phyloP scores from a whole-genome alignment of 1,284 basidiomycete genomes.

The Ganoderma meredithae region DNA sequence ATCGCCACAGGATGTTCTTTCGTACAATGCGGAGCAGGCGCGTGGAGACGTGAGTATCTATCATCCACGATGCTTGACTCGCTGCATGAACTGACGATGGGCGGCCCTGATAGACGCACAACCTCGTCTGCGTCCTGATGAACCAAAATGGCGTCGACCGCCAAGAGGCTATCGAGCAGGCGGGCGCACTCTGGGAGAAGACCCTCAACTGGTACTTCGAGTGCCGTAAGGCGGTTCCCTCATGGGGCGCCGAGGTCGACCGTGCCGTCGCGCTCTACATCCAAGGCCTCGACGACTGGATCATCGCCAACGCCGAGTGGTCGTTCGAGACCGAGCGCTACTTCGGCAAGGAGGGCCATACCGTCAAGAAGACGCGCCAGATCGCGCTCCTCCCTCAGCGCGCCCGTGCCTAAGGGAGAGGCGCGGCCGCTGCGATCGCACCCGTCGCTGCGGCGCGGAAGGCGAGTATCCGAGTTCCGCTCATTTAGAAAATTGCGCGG shows the following conservation, averaged over 20 bases:
- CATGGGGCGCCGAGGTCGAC: constrained; percentile 44
- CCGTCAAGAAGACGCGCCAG: constrained; percentile 41
- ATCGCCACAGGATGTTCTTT: constrained; percentile 47
- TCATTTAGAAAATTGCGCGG: constrained; percentile 3
- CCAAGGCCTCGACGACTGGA: constrained; percentile 53
- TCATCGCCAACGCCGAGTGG: constrained; percentile 50
- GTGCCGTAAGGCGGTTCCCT: constrained; percentile 40
- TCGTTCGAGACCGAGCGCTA: constrained; percentile 52
- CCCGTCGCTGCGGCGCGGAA: constrained; percentile 18
- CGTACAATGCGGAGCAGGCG: constrained; percentile 53
- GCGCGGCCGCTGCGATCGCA: constrained; percentile 14
- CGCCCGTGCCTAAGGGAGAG: constrained; percentile 22
- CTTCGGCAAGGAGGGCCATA: constrained; percentile 45
- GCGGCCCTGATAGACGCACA: constrained; percentile 41
- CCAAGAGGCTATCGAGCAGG: constrained; percentile 92
- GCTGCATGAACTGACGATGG: constrained; percentile 16
- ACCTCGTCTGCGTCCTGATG: constrained; percentile 54
- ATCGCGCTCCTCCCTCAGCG: constrained; percentile 32
- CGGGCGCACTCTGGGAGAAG: constrained; percentile 94
- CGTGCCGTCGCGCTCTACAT: constrained; percentile 43
- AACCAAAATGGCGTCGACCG: constrained; percentile 49
- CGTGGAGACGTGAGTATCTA: constrained; percentile 47
- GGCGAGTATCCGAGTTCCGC: constrained; percentile 17
- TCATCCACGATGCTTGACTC: background rate
- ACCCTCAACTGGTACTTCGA: constrained; percentile 35